phyloP scores from a whole-genome alignment of 1,139 yeast genomes.

The Geotrichum fermentans region DNA sequence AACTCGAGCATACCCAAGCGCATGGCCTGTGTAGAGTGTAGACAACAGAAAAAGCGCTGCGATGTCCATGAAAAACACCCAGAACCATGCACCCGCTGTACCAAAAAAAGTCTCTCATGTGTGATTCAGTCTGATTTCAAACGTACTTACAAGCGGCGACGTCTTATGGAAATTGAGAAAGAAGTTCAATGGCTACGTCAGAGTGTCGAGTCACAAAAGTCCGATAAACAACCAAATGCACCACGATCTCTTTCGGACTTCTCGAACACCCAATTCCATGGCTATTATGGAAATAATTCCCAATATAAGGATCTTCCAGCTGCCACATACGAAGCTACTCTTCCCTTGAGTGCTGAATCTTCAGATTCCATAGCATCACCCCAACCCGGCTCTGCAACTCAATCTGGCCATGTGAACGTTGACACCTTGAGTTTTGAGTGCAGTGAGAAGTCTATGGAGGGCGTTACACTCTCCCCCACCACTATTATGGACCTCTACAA shows the following conservation, averaged over 20 bases:
- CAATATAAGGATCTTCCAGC: conserved; percentile 10
- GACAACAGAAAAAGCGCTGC: conserved; percentile 89
- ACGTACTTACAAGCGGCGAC: conserved; percentile 72
- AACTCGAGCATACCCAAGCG: conserved; percentile 39
- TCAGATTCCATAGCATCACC: background rate
- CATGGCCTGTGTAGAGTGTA: conserved; percentile 91
- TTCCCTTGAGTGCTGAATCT: background rate
- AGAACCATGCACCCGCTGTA: conserved; percentile 74
- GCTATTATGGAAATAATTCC: too few species aligned
- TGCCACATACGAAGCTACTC: conserved; percentile 1
- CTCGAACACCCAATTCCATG: conserved; percentile 6
- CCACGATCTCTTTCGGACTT: conserved; percentile 19
- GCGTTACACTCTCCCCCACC: conserved; percentile 53
- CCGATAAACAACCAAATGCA: conserved; percentile 22
- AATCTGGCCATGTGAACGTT: conserved; percentile 6
- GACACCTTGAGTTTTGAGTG: conserved; percentile 36
- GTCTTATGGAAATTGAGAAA: conserved; percentile 76
- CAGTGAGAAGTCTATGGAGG: conserved; percentile 62
- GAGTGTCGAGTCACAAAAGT: conserved; percentile 40
- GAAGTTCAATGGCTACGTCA: conserved; percentile 66
- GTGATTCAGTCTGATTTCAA: conserved; percentile 74
- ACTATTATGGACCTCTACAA: conserved; percentile 60
- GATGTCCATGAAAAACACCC: conserved; percentile 78
- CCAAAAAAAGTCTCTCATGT: conserved; percentile 64
- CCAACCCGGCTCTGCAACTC: conserved; percentile 6